Conservation (phyloP, 2,329 filamentous ascomycete species). For the Clonostachys byssicola region DNA sequence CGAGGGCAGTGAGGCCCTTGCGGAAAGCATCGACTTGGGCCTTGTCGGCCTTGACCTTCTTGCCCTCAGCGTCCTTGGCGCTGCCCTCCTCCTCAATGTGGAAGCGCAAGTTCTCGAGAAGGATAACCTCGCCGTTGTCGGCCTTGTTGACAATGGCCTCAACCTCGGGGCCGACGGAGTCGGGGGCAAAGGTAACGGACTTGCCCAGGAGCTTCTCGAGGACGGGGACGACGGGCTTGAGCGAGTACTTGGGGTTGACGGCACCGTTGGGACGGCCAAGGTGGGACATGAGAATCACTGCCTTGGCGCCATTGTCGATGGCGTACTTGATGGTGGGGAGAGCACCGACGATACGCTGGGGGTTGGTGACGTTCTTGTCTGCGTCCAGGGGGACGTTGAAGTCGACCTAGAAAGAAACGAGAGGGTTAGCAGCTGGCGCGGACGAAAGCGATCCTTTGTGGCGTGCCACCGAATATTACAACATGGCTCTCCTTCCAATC, state of each 20-base stretch:
- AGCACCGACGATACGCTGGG: slow-evolving; percentile 95
- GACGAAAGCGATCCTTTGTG: too few species aligned
- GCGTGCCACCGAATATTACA: too few species aligned
- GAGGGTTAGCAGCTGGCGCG: background rate
- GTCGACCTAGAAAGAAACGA: slow-evolving; percentile 67
- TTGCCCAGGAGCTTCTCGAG: slow-evolving; percentile 86
- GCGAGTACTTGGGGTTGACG: slow-evolving; percentile 86
- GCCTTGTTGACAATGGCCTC: slow-evolving; percentile 87
- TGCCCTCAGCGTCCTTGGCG: slow-evolving; percentile 87
- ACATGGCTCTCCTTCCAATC: too few species aligned
- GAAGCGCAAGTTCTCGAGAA: slow-evolving; percentile 98
- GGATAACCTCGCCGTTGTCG: slow-evolving; percentile 74
- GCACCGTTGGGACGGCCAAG: slow-evolving; percentile 93
- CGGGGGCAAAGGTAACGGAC: slow-evolving; percentile 81
- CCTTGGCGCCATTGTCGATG: slow-evolving; percentile 83
- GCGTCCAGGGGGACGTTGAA: slow-evolving; percentile 98
- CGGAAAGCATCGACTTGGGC: slow-evolving; percentile 88
- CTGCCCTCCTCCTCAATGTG: slow-evolving; percentile 98
- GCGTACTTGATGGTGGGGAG: slow-evolving; percentile 94
- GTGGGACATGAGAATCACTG: slow-evolving; percentile 97
- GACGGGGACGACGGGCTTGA: slow-evolving; percentile 87
- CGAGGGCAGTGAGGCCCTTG: slow-evolving; percentile 88
- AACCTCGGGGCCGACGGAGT: slow-evolving; percentile 85
- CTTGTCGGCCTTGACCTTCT: slow-evolving; percentile 98
- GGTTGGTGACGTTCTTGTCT: slow-evolving; percentile 94